phyloP scores from a whole-genome alignment of 331 rosid species.

The Saraca asoca region DNA sequence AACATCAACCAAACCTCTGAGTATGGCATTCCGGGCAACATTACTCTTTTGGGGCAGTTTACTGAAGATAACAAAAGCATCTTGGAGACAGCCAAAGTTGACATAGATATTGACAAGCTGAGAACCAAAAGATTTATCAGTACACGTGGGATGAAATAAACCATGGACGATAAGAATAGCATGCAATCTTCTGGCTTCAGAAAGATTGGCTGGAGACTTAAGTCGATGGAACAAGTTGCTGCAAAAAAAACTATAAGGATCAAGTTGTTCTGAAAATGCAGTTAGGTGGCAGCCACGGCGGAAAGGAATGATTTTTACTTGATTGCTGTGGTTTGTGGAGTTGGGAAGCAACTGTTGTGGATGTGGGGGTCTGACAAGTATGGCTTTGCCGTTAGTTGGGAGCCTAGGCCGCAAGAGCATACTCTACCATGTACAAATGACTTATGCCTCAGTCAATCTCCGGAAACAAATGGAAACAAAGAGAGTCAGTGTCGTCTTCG shows the following conservation, averaged over 20 bases:
- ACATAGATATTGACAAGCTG: constrained; percentile 42
- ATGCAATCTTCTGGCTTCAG: constrained; percentile 40
- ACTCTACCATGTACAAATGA: neutral
- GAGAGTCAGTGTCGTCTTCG: no score
- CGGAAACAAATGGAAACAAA: no score
- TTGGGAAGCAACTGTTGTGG: neutral
- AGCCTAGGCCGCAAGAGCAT: neutral
- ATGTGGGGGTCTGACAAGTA: neutral
- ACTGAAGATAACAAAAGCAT: constrained; percentile 35
- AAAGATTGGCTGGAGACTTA: constrained; percentile 40
- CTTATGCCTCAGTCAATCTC: no score
- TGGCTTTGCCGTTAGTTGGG: neutral
- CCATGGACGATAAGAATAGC: constrained; percentile 41
- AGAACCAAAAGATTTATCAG: constrained; percentile 30
- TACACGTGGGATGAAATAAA: constrained; percentile 39
- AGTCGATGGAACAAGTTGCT: constrained; percentile 40
- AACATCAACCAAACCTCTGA: constrained; percentile 34
- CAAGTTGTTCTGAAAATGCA: neutral
- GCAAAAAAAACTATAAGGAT: neutral
- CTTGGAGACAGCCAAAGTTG: constrained; percentile 38
- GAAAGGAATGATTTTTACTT: no score
- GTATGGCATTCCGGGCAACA: constrained; percentile 48
- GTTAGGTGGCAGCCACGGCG: neutral
- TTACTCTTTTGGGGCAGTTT: constrained; percentile 35
- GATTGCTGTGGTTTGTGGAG: no score